Evolutionary conservation across 208 protist genomes (phyloP).

Genomic region (Trichomonas vaginalis): DNA sequence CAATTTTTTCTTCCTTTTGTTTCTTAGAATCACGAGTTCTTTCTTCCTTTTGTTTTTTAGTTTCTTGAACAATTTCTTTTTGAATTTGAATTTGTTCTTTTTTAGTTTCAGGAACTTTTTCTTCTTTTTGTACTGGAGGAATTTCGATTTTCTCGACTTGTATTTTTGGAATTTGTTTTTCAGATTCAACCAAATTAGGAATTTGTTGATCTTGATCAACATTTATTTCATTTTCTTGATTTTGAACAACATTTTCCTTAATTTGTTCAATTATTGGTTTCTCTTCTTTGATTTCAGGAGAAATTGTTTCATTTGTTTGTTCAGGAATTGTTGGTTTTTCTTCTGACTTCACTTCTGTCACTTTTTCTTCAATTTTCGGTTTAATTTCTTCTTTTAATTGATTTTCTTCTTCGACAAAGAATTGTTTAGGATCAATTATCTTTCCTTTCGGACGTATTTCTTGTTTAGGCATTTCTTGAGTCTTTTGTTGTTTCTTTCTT

Average conservation of each 20-base stretch:
- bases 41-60: background rate
- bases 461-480: background rate
- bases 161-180: background rate
- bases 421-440: background rate
- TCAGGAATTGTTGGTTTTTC: background rate
- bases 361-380: background rate
- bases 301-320: background rate
- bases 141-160: background rate
- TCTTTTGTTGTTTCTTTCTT: too few species aligned
- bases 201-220: background rate
- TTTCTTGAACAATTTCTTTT: background rate
- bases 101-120: background rate
- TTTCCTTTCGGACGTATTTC: background rate
- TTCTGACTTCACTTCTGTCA: background rate
- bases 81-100: background rate
- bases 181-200: background rate
- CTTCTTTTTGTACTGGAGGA: background rate
- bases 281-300: background rate
- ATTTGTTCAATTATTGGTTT: background rate
- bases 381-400: background rate
- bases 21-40: too few species aligned
- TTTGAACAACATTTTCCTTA: background rate
- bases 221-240: background rate
- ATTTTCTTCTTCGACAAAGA: background rate
- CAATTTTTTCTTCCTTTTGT: too few species aligned